Percentiles rank a stretch among this genome's conserved stretches.
Evolutionary conservation across 441 rosid species (phyloP).

Genomic region (Kokia cookei): DNA sequence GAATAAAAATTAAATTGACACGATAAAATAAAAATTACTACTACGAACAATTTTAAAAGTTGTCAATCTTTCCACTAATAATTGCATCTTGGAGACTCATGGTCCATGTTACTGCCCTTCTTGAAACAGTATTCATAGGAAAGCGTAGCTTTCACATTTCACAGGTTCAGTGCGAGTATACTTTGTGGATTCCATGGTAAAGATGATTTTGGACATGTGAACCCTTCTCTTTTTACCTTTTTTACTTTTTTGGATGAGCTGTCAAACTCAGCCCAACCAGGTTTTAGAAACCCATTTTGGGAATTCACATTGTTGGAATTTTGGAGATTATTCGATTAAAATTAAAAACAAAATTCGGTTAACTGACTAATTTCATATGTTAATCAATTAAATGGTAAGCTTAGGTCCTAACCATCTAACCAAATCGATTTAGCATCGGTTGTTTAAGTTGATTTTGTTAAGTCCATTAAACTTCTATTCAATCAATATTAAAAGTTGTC

Average conservation of each 20-base stretch:
- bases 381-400: no score
- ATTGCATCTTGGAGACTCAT: neutral
- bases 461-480: no score
- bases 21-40: no score
- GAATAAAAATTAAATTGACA: no score
- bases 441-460: no score
- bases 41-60: no score
- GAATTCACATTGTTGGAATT: neutral
- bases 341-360: no score
- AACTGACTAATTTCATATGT: no score
- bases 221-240: neutral
- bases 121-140: neutral
- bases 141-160: neutral
- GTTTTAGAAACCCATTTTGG: neutral
- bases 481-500: no score
- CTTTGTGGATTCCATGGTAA: neutral
- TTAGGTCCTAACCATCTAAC: no score
- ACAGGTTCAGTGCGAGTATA: neutral
- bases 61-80: neutral
- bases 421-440: no score
- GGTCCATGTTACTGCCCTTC: neutral
- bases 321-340: neutral
- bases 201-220: neutral
- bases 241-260: neutral
- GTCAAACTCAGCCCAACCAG: neutral